Conservation (phyloP, 345 rosid genomes). For the Odontarrhena argentea region DNA sequence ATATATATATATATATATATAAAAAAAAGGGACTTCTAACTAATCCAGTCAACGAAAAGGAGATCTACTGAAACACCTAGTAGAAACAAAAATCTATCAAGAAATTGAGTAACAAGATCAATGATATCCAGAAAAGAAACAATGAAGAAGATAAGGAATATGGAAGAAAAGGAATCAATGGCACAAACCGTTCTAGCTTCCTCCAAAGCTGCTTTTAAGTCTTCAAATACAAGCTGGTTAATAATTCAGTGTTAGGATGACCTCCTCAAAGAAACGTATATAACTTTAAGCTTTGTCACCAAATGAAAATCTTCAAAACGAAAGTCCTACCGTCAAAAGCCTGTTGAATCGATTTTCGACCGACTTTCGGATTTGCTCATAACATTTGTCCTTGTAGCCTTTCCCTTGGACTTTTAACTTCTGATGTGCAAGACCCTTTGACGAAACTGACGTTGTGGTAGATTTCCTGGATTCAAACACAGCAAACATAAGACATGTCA, state of each 20-base stretch:
- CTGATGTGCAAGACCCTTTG: slow-evolving; percentile 63
- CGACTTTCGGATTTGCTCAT: slow-evolving; percentile 84
- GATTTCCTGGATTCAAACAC: slow-evolving; percentile 59
- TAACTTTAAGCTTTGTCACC: slow-evolving; percentile 13
- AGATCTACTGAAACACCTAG: slow-evolving; percentile 17
- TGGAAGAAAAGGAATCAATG: slow-evolving; percentile 29
- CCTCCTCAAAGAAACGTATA: slow-evolving; percentile 20
- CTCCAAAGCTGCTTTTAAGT: slow-evolving; percentile 94
- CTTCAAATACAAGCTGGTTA: slow-evolving; percentile 81
- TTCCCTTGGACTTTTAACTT: slow-evolving; percentile 87
- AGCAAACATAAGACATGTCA: slow-evolving; percentile 14
- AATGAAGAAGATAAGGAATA: slow-evolving; percentile 19
- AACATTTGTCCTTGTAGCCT: slow-evolving; percentile 96
- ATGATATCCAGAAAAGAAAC: slow-evolving; percentile 22
- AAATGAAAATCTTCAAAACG: slow-evolving; percentile 15
- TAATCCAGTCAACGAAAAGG: slow-evolving; percentile 12
- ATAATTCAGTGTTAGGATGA: slow-evolving; percentile 41
- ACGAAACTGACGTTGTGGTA: slow-evolving; percentile 55
- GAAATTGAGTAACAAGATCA: slow-evolving; percentile 24
- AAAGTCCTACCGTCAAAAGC: slow-evolving; percentile 71
- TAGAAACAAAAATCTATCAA: slow-evolving; percentile 16
- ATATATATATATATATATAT: too few relatives aligned
- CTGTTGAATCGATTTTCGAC: slow-evolving; percentile 84
- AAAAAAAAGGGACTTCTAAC: not conserved
- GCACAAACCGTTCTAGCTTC: slow-evolving; percentile 85